Base-by-base conservation (phyloP, 1,284 basidiomycete genomes). In the Ustilago curta region DNA sequence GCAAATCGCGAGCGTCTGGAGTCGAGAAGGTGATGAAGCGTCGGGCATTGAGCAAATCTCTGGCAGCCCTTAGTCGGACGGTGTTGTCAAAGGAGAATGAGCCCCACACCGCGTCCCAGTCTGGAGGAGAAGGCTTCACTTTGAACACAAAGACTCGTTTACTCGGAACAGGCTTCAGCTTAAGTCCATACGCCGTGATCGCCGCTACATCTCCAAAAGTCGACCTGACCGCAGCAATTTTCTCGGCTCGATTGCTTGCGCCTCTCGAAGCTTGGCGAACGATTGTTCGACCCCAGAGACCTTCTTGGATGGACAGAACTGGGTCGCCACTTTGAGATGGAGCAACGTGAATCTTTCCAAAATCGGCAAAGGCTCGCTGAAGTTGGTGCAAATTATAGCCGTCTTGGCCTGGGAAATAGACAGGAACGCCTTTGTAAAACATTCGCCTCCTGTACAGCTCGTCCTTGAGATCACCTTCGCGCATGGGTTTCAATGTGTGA, bases 281-380 rank as follows among this genome's bases (percentile, higher is more conserved):
- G 18, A 21, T 7, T 3, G 50, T 43, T 7, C 8, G 21, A 11
- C 32, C 50, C 18, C 45, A 3, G 1, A 18, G 9, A 21, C 29
- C 23, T 31, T 31, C 37, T 23, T 21, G 3, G 29, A 42, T 9
- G 19, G 27, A 35, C 11, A 54, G 40, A 4, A 29, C 8, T 4
- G 40, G 29, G 21, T 54, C 5, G n/a, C 39, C 40, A n/a, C 18
- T 23, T 4, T 23, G 25, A 35, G 27, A 35, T 8, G 25, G 52
- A 31, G 27, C 52, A 18, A 64, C 11, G 18, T 58, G 44, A 14
- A 64, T 40, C 18, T 8, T 48, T 2, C 27, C 37, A 42, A 35
- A 58, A 29, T 58, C 62, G 16, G 49, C 32, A 12, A 35, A 64
- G n/a, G 29, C 62, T 40, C 50, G 49, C 29, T 64, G 54, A 16